These are phyloP conservation scores for Lachnellula subtilissima DNA, from an alignment of 2,329 filamentous ascomycete species.

Conservation along the genomic window DNA sequence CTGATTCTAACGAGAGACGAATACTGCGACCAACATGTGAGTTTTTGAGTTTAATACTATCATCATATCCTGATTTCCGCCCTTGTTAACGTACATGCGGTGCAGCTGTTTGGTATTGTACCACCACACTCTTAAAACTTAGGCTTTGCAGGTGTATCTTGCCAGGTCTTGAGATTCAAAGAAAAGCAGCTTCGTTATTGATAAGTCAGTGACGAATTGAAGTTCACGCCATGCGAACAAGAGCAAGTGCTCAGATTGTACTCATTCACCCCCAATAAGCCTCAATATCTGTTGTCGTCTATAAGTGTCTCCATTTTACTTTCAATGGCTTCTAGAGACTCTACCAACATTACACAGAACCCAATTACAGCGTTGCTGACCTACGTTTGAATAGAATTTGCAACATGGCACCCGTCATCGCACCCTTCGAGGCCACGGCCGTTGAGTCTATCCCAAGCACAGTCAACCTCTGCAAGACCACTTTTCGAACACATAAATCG, in stretches of 20 bases:
- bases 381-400: neutral
- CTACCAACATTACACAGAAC: neutral
- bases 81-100: too few species aligned
- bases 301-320: neutral
- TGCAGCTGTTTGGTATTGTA: too few species aligned
- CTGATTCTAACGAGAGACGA: too few species aligned
- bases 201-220: too few species aligned
- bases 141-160: too few species aligned
- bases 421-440: conserved; percentile 54
- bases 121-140: too few species aligned
- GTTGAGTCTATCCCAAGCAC: conserved; percentile 61
- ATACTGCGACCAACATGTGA: too few species aligned
- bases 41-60: too few species aligned
- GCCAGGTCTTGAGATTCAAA: neutral
- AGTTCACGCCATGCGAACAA: neutral
- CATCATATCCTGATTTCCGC: too few species aligned
- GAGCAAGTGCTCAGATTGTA: neutral
- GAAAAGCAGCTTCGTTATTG: neutral
- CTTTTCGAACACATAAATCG: conserved; percentile 77
- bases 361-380: neutral
- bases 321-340: neutral
- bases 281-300: neutral
- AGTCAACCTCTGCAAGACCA: conserved; percentile 56
- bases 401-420: conserved; percentile 18
- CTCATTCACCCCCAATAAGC: neutral